Evolutionary conservation across 768 basidiomycete genomes (phyloP).

Genomic region (Suillus bovinus): DNA sequence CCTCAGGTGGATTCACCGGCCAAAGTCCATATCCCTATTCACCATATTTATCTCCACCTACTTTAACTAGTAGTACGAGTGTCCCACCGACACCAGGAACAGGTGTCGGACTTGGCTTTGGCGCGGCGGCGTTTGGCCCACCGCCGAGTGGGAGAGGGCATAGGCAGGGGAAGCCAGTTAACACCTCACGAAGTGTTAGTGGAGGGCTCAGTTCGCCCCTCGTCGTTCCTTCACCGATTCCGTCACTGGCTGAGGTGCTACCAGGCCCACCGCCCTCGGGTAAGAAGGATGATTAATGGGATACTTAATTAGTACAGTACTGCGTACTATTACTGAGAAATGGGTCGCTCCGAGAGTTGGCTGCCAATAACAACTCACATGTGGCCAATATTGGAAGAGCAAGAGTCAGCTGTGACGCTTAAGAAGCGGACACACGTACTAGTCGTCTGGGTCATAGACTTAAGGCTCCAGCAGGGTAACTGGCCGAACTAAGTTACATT

Average conservation of each 20-base stretch:
- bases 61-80: conserved; percentile 35
- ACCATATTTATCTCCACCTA: conserved; percentile 32
- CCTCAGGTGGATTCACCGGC: conserved; percentile 27
- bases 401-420: no score
- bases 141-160: conserved; percentile 18
- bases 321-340: background rate
- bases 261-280: conserved; percentile 19
- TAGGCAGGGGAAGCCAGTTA: conserved; percentile 12
- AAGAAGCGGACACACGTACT: no score
- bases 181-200: conserved; percentile 15
- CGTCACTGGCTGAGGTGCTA: conserved; percentile 23
- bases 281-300: conserved; percentile 31
- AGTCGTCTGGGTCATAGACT: no score
- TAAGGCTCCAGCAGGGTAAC: no score
- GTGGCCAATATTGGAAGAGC: background rate
- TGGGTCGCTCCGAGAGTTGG: background rate
- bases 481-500: no score
- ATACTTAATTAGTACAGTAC: conserved; percentile 4
- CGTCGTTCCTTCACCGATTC: conserved; percentile 25
- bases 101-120: conserved; percentile 26
- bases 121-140: conserved; percentile 22
- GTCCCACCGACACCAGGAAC: conserved; percentile 24
- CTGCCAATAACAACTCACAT: background rate
- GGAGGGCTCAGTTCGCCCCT: conserved; percentile 14
- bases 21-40: conserved; percentile 32